Percentiles rank a stretch among this genome's conserved stretches.
Evolutionary conservation across 768 basidiomycete species (phyloP).

Genomic region (Cantharellus cinnabarinus): DNA sequence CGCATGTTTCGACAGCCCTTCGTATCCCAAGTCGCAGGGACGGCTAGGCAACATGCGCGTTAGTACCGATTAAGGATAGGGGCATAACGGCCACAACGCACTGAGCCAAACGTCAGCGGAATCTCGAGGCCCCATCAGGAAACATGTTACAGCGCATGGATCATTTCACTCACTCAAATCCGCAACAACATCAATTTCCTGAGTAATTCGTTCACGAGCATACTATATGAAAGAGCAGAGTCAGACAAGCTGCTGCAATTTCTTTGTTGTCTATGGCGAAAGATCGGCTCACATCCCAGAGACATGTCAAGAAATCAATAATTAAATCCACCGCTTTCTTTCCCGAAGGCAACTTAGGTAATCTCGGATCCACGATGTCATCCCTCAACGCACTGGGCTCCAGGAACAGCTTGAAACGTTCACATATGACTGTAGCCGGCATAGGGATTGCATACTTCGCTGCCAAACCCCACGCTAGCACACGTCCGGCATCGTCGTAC

Average conservation of each 20-base stretch:
- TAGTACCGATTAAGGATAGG: background rate
- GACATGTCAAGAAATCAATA: constrained; percentile 57
- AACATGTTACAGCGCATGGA: background rate
- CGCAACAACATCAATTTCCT: constrained; percentile 68
- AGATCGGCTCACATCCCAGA: constrained; percentile 34
- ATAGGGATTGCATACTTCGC: constrained; percentile 36
- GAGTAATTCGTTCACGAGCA: constrained; percentile 69
- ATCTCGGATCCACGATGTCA: constrained; percentile 51
- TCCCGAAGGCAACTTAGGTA: constrained; percentile 56
- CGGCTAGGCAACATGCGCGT: constrained; percentile 12
- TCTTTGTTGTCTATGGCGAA: background rate
- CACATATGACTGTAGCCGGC: no score
- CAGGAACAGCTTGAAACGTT: constrained; percentile 62
- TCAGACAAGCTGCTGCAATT: background rate
- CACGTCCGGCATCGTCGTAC: constrained; percentile 52
- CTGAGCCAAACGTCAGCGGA: constrained; percentile 71
- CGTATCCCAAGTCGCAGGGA: constrained; percentile 83
- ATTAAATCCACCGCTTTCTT: constrained; percentile 65
- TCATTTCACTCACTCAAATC: constrained; percentile 42
- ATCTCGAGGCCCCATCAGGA: constrained; percentile 23
- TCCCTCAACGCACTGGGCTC: constrained; percentile 67
- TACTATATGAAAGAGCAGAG: constrained; percentile 18
- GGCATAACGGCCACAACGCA: background rate
- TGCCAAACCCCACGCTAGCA: constrained; percentile 71
- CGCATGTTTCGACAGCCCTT: constrained; percentile 73